phyloP scores from a whole-genome alignment of 2,329 filamentous ascomycete species.

The Leptographium flavum region DNA sequence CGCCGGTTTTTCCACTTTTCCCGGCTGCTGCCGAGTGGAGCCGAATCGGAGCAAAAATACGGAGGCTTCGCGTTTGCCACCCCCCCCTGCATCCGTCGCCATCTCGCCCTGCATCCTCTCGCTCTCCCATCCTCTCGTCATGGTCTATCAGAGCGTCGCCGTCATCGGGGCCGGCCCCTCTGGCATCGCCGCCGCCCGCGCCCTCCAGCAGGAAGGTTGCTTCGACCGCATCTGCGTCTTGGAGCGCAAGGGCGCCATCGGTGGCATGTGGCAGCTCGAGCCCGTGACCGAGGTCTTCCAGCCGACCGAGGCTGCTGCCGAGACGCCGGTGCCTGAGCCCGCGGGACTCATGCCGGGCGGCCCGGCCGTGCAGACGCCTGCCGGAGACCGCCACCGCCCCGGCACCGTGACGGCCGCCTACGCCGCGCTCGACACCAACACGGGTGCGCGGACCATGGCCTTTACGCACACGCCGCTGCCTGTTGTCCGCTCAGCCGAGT shows the following conservation, averaged over 20 bases:
- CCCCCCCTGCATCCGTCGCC: too few relatives aligned
- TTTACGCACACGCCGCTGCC: slow-evolving; percentile 6
- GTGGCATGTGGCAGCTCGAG: slow-evolving; percentile 4
- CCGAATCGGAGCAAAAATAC: too few relatives aligned
- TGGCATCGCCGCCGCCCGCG: slow-evolving; percentile 1
- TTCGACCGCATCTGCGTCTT: slow-evolving; percentile 3
- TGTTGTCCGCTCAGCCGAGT: background rate
- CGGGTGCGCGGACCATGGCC: slow-evolving; percentile 3
- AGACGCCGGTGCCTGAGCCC: background rate
- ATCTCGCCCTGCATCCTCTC: too few relatives aligned
- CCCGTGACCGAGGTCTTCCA: background rate
- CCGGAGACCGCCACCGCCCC: background rate
- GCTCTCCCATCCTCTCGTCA: too few relatives aligned
- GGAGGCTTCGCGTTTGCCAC: too few relatives aligned
- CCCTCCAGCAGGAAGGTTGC: slow-evolving; percentile 1
- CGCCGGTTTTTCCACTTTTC: too few relatives aligned
- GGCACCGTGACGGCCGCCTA: slow-evolving; percentile 1
- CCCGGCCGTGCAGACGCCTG: background rate
- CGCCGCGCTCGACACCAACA: slow-evolving; percentile 4
- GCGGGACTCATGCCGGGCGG: background rate
- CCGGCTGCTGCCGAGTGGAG: too few relatives aligned
- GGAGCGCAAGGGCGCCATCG: slow-evolving; percentile 1
- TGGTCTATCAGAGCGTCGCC: slow-evolving; percentile 4
- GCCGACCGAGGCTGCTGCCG: background rate
- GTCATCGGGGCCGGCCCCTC: slow-evolving; percentile 7